These are phyloP conservation scores for Candida pini DNA, from an alignment of 805 yeast genomes.

Conservation along the genomic window DNA sequence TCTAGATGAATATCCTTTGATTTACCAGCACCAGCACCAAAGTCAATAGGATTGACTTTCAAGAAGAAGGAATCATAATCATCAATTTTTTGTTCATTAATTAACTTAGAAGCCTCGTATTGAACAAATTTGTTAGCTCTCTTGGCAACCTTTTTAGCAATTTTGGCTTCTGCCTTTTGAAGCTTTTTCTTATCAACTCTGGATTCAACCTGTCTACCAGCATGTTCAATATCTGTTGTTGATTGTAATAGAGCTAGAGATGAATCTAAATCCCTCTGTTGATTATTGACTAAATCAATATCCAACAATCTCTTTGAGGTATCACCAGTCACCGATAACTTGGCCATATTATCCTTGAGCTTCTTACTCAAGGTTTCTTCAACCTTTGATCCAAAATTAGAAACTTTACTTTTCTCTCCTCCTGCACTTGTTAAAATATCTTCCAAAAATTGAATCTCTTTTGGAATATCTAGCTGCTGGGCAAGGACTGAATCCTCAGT, in stretches of 20 bases:
- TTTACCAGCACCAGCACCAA: slow-evolving; percentile 87
- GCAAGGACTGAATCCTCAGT: slow-evolving; percentile 82
- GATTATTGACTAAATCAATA: slow-evolving; percentile 64
- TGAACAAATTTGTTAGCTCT: slow-evolving; percentile 72
- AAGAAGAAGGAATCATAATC: slow-evolving; percentile 94
- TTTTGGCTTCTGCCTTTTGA: slow-evolving; percentile 95
- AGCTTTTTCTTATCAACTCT: slow-evolving; percentile 94
- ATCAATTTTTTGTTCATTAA: slow-evolving; percentile 56
- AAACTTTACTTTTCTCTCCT: slow-evolving; percentile 56
- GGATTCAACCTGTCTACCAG: slow-evolving; percentile 88
- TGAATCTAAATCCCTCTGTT: slow-evolving; percentile 68
- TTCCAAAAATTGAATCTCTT: slow-evolving; percentile 65
- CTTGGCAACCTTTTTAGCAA: slow-evolving; percentile 95
- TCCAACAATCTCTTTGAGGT: slow-evolving; percentile 82
- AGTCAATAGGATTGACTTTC: slow-evolving; percentile 91
- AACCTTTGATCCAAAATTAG: slow-evolving; percentile 40
- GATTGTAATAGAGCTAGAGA: slow-evolving; percentile 75
- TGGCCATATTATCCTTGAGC: slow-evolving; percentile 63
- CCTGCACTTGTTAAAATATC: slow-evolving; percentile 76
- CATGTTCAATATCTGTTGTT: slow-evolving; percentile 78
- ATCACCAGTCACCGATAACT: slow-evolving; percentile 74
- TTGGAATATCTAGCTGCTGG: slow-evolving; percentile 57
- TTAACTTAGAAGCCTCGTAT: slow-evolving; percentile 90
- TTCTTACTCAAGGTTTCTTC: slow-evolving; percentile 45
- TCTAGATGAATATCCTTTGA: slow-evolving; percentile 96